Base-by-base conservation (phyloP, 2,329 filamentous ascomycete species). In the Epichloe uncinata region DNA sequence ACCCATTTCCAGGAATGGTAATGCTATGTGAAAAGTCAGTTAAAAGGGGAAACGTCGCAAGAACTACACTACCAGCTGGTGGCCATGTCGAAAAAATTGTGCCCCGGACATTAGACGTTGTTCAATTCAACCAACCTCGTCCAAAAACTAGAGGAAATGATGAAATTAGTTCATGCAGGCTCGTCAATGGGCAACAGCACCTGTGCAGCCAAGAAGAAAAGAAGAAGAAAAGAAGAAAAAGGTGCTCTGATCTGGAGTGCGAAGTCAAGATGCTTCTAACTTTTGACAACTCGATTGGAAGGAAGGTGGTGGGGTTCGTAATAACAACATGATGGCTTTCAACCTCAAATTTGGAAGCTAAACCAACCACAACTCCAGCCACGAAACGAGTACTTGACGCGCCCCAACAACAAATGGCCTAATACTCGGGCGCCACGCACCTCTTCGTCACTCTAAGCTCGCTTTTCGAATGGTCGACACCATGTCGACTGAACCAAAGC, bases 401-500 rank as follows among this genome's bases (percentile, higher is more conserved):
- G n/a, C 18, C 26, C 15, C 13, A n/a, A 30, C 13, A 1, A 15
- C 37, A 34, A 9, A 30, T 42, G 41, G 6, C 22, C 7, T 42
- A 8, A n/a, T 30, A 5, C 6, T 15, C 18, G 18, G 11, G 12
- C 13, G 12, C 7, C 43, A 36, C 36, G 43, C 12, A 8, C 7
- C 9, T 13, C 46, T 22, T 22, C 46, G 3, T 22, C 46, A 42
- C 38, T n/a, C 15, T 34, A 8, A 18, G 12, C 18, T 26, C n/a
- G 6, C 40, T 4, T 52, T 34, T 48, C 47, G 42, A 33, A 45
- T 13, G 47, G 16, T 22, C 36, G 46, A 35, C 46, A 36, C 40
- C 43, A 66, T 68, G 44, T 4, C 44, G 65, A 49, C 56, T 20
- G 53, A 56, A 49, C 52, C 54, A 47, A 58, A 52, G 50, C 58